Percentiles rank a stretch among this genome's conserved stretches.
phyloP scores from a whole-genome alignment of 2,329 filamentous ascomycete species.

The Paraphaeosphaeria minitans region DNA sequence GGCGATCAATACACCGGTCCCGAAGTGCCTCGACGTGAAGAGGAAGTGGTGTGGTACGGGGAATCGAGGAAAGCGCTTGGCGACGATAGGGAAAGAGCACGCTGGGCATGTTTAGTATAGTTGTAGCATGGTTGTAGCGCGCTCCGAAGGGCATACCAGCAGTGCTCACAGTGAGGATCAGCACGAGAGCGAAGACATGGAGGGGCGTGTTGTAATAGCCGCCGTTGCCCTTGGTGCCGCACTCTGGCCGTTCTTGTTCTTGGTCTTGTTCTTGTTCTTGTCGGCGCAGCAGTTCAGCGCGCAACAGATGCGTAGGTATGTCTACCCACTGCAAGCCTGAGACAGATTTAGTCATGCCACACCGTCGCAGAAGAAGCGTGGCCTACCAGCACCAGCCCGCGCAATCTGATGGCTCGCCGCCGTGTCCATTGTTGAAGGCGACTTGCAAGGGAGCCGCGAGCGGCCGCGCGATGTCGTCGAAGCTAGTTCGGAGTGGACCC shows the following conservation, averaged over 20 bases:
- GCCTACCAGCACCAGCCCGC: conserved; percentile 1
- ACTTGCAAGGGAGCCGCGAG: conserved; percentile 10
- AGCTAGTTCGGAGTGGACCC: conserved; percentile 8
- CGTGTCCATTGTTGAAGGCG: neutral
- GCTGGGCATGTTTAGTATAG: conserved; percentile 36
- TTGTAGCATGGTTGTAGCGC: too few species aligned
- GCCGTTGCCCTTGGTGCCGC: conserved; percentile 55
- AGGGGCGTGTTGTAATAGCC: conserved; percentile 60
- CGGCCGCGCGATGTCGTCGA: conserved; percentile 19
- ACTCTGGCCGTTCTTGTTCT: conserved; percentile 53
- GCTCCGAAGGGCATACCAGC: conserved; percentile 47
- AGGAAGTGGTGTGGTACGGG: conserved; percentile 48
- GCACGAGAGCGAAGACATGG: conserved; percentile 63
- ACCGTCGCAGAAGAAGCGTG: neutral
- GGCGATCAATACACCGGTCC: conserved; percentile 48
- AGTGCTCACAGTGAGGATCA: conserved; percentile 62
- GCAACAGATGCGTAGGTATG: conserved; percentile 52
- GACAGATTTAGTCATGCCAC: conserved; percentile 20
- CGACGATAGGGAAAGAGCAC: conserved; percentile 48
- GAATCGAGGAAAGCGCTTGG: conserved; percentile 45
- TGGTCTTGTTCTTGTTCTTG: conserved; percentile 53
- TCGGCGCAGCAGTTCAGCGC: conserved; percentile 56
- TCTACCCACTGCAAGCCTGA: conserved; percentile 44
- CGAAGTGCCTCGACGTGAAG: conserved; percentile 49
- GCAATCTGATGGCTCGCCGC: neutral